Base-by-base conservation (phyloP, 2,329 filamentous ascomycete genomes). In the Orbilia quercus region DNA sequence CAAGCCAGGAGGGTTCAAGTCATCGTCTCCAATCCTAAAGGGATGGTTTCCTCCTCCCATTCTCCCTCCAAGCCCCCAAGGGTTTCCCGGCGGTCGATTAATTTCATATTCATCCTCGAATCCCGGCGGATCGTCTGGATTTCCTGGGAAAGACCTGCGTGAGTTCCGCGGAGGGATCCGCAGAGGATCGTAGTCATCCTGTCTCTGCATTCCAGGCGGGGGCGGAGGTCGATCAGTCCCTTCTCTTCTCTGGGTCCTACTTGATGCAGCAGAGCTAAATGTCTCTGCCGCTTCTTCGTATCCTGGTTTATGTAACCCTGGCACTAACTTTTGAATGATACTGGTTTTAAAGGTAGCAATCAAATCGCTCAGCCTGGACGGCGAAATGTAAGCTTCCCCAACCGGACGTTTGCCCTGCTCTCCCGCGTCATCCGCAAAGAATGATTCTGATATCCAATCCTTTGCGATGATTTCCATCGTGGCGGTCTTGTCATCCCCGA, bases 21-120 rank as follows among this genome's bases (percentile, higher is more conserved):
- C 95, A 77, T 93, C 86, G 40, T 94, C 89, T 1, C 95, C 95
- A 54, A 96, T 90, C 75, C 87, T 87, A 67, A 87, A 85, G 0
- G 89, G 89, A 11, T 86, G 84, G 12, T 84, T 82, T 23, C 83
- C 85, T 76, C 83, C 77, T 82, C 78, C 62, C 77, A 81, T 69
- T 69, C 80, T 78, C 44, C 79, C 75, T 76, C 80, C 76, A 20
- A 80, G 80, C 9, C 79, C 78, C 44, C 80, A 80, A 47, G 62
- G 67, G 2, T 84, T 83, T 7, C 88, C 85, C 1, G 86, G 84
- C 0, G 88, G 90, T 0, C 88, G 84, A 74, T 91, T 88, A 71
- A 97, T 85, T 75, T 97, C 91, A 78, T 92, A 89, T 78, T 97
- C 92, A 79, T 99, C 94, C 76, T 98, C 95, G 76, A 98, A 98